phyloP scores from a whole-genome alignment of 1,139 yeast species.

The Saccharomyces hybrid region DNA sequence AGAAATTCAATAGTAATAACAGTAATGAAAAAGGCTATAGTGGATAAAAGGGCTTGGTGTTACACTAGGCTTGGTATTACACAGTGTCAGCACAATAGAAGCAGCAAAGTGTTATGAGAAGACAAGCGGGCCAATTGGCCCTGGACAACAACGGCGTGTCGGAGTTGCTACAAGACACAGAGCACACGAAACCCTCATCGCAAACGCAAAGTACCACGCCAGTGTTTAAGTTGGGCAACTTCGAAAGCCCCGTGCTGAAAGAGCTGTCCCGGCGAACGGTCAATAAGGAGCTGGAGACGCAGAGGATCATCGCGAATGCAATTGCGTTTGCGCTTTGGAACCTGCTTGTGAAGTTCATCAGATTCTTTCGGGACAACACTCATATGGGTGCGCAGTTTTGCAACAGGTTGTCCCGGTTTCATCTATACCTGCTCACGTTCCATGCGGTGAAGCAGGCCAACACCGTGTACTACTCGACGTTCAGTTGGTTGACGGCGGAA shows the following conservation, averaged over 20 bases:
- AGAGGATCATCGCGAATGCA: slow-evolving; percentile 32
- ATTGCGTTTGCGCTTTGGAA: slow-evolving; percentile 28
- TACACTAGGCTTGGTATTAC: not conserved
- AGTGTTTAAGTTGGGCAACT: slow-evolving; percentile 15
- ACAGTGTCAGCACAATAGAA: not conserved
- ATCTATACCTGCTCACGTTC: not conserved
- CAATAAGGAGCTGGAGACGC: slow-evolving; percentile 36
- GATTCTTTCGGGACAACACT: slow-evolving; percentile 20
- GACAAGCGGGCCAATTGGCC: not conserved
- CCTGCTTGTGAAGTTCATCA: slow-evolving; percentile 24
- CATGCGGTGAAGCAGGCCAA: not conserved
- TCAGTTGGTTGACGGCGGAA: slow-evolving; percentile 5
- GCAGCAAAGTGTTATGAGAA: slow-evolving; percentile 1
- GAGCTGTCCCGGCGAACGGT: slow-evolving; percentile 31
- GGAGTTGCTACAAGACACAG: not conserved
- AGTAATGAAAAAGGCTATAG: not conserved
- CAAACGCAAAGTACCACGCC: not conserved
- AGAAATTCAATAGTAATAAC: not conserved
- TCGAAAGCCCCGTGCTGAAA: slow-evolving; percentile 33
- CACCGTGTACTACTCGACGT: not conserved
- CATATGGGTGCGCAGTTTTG: slow-evolving; percentile 14
- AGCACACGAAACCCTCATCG: not conserved
- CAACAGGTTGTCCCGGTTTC: not conserved
- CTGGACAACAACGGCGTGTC: not conserved
- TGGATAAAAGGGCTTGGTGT: not conserved